Percentiles rank a stretch among this genome's conserved stretches.
phyloP scores from a whole-genome alignment of 257 asterid genomes.

The Fraxinus quadrangulata region DNA sequence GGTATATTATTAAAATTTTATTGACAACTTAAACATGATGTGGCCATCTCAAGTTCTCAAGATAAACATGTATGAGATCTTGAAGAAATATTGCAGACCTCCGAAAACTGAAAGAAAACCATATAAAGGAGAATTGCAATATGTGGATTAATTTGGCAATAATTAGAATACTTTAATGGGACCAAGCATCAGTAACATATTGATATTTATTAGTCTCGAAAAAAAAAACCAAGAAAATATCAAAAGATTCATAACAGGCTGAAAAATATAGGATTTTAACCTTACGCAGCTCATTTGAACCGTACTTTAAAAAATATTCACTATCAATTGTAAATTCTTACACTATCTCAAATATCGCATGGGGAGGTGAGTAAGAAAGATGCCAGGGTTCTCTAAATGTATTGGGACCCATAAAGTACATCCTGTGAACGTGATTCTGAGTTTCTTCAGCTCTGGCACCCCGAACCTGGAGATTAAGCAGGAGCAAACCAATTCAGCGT shows the following conservation, averaged over 20 bases:
- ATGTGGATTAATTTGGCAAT: constrained; percentile 9
- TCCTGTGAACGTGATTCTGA: constrained; percentile 87
- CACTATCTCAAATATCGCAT: constrained; percentile 88
- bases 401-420: constrained; percentile 96
- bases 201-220: background rate
- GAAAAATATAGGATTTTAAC: constrained; percentile 16
- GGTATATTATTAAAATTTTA: background rate
- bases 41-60: constrained; percentile 16
- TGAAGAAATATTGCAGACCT: constrained; percentile 17
- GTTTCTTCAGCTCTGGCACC: constrained; percentile 86
- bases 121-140: background rate
- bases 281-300: constrained; percentile 21
- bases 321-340: constrained; percentile 42
- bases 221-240: background rate
- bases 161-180: constrained; percentile 15
- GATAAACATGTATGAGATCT: constrained; percentile 10
- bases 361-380: constrained; percentile 90
- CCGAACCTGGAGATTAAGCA: constrained; percentile 60
- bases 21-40: background rate
- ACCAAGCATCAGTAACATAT: constrained; percentile 19
- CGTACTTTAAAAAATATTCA: constrained; percentile 1
- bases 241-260: background rate
- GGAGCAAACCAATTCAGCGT: constrained; percentile 13
- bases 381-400: constrained; percentile 98
- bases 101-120: constrained; percentile 10